phyloP scores from a whole-genome alignment of 2,329 filamentous ascomycete genomes.

The Aspergillus awamori region DNA sequence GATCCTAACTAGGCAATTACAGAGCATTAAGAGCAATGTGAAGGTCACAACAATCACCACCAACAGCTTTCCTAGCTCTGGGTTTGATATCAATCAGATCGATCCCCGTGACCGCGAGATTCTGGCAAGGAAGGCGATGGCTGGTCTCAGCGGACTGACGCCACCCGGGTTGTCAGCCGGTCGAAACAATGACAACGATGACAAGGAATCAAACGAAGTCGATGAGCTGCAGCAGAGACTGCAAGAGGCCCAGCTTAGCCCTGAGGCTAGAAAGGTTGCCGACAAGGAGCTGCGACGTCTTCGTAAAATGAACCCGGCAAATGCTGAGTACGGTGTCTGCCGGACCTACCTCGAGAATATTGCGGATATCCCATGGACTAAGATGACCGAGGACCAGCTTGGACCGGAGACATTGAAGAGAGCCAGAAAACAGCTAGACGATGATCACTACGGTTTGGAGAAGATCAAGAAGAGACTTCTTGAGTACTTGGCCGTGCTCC shows the following conservation, averaged over 20 bases:
- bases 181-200: constrained; percentile 60
- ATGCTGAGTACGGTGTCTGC: constrained; percentile 93
- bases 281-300: constrained; percentile 84
- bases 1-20: constrained; percentile 79
- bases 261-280: constrained; percentile 87
- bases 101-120: constrained; percentile 52
- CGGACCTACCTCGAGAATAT: constrained; percentile 93
- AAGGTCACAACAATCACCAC: constrained; percentile 79
- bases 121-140: constrained; percentile 48
- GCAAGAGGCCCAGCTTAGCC: constrained; percentile 75
- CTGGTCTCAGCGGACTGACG: constrained; percentile 43
- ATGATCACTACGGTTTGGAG: constrained; percentile 94
- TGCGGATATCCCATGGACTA: constrained; percentile 90
- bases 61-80: constrained; percentile 63
- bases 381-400: constrained; percentile 80
- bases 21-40: constrained; percentile 81
- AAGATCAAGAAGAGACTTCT: constrained; percentile 96
- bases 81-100: constrained; percentile 58
- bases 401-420: constrained; percentile 75
- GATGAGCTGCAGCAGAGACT: constrained; percentile 90
- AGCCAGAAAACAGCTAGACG: constrained; percentile 87
- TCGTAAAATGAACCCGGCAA: constrained; percentile 93
- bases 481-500: constrained; percentile 94
- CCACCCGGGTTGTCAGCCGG: constrained; percentile 48
- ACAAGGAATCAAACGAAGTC: constrained; percentile 84